Evolutionary conservation across 2,329 filamentous ascomycete genomes (phyloP).

Genomic region (Phialemoniopsis sp.): DNA sequence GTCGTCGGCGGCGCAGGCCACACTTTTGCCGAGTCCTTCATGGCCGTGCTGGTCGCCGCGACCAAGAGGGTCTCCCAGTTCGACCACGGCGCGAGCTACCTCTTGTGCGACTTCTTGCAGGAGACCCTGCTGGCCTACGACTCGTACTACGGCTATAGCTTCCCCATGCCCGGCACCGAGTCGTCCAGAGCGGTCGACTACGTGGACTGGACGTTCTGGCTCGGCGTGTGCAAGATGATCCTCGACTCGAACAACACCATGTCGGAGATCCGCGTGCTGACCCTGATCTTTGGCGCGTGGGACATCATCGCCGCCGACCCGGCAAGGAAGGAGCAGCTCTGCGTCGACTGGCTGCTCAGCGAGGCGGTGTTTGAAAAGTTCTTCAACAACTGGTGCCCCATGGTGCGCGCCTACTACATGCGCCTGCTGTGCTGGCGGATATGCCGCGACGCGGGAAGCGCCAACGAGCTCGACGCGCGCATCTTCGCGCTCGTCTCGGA

Average conservation of each 20-base stretch:
- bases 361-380: constrained; percentile 73
- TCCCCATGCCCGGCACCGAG: constrained; percentile 10
- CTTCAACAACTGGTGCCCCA: constrained; percentile 93
- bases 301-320: constrained; percentile 63
- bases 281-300: constrained; percentile 80
- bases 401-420: constrained; percentile 92
- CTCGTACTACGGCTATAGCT: constrained; percentile 34
- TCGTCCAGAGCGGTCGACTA: constrained; percentile 31
- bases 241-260: constrained; percentile 81
- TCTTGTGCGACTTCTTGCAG: constrained; percentile 87
- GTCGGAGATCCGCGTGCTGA: constrained; percentile 80
- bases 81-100: constrained; percentile 80
- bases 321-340: constrained; percentile 64
- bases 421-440: constrained; percentile 86
- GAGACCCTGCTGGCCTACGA: constrained; percentile 67
- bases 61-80: constrained; percentile 74
- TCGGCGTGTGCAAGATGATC: constrained; percentile 74
- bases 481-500: constrained; percentile 66
- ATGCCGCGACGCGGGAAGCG: constrained; percentile 67
- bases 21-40: constrained; percentile 74
- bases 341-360: constrained; percentile 70
- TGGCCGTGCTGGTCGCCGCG: constrained; percentile 66
- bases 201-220: constrained; percentile 81
- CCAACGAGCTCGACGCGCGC: constrained; percentile 61
- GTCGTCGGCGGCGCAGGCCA: constrained; percentile 45